Conservation (phyloP, 768 basidiomycete species). For the Russula olivacea region DNA sequence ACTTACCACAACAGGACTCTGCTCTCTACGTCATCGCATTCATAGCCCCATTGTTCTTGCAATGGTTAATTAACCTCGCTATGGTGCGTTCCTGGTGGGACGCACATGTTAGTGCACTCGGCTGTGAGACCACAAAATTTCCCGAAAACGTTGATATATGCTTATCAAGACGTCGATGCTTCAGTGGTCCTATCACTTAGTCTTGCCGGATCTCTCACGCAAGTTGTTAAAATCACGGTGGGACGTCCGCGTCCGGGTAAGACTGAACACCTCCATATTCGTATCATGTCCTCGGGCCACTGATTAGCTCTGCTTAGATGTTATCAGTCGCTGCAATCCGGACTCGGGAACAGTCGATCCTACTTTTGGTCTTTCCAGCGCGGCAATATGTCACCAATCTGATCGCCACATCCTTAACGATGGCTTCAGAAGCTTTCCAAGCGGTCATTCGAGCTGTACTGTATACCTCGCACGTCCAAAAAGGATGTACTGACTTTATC, state of each 20-base stretch:
- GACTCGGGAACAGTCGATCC: constrained; percentile 56
- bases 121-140: constrained; percentile 32
- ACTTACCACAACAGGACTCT: constrained; percentile 23
- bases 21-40: constrained; percentile 38
- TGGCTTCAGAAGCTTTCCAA: constrained; percentile 90
- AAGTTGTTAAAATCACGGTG: constrained; percentile 79
- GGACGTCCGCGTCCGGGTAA: constrained; percentile 84
- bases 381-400: constrained; percentile 73
- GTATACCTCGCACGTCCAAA: constrained; percentile 13
- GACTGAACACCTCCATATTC: not conserved
- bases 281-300: not conserved
- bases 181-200: constrained; percentile 67
- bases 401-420: constrained; percentile 55
- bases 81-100: constrained; percentile 89
- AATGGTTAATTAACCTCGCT: constrained; percentile 61
- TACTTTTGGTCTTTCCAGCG: constrained; percentile 65
- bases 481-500: constrained; percentile 3
- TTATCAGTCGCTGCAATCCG: constrained; percentile 70
- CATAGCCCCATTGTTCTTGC: constrained; percentile 63
- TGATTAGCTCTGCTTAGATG: constrained; percentile 36
- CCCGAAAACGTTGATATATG: not conserved
- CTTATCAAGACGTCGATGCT: constrained; percentile 1
- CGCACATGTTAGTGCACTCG: constrained; percentile 60
- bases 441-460: constrained; percentile 85
- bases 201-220: constrained; percentile 76